These are phyloP conservation scores for Akanthomyces lecanii DNA, from an alignment of 2,329 filamentous ascomycete species.

Conservation along the genomic window DNA sequence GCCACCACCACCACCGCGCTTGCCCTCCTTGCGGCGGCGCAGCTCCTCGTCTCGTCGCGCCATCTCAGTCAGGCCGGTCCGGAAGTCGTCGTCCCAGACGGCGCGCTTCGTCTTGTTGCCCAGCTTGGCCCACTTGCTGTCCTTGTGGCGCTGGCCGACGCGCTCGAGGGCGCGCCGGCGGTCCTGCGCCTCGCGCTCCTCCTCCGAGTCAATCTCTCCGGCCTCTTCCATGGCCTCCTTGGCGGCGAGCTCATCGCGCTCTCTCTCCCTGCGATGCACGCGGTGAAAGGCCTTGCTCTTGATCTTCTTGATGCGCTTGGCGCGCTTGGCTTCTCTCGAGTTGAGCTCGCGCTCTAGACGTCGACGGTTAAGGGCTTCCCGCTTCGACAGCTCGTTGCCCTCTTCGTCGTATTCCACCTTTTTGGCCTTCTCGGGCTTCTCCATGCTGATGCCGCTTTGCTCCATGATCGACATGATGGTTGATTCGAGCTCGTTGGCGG, in stretches of 20 bases:
- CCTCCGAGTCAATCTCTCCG: constrained; percentile 60
- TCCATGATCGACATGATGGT: constrained; percentile 86
- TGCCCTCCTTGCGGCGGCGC: constrained; percentile 72
- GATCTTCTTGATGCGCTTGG: constrained; percentile 96
- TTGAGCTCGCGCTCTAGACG: constrained; percentile 78
- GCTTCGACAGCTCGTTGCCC: constrained; percentile 66
- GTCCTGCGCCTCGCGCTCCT: constrained; percentile 61
- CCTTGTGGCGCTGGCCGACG: constrained; percentile 78
- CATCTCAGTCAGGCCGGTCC: constrained; percentile 73
- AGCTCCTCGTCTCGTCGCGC: constrained; percentile 79
- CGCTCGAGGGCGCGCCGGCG: constrained; percentile 75
- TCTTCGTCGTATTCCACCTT: constrained; percentile 65
- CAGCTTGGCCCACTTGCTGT: constrained; percentile 90
- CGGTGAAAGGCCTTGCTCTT: constrained; percentile 95
- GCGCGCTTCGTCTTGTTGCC: constrained; percentile 73
- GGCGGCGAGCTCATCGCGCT: constrained; percentile 50
- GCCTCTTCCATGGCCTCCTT: constrained; percentile 51
- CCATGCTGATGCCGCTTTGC: constrained; percentile 71
- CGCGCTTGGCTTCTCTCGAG: constrained; percentile 81
- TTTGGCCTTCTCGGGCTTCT: constrained; percentile 41
- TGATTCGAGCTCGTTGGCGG: constrained; percentile 76
- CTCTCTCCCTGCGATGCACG: constrained; percentile 74
- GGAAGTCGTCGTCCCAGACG: constrained; percentile 85
- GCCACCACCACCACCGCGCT: constrained; percentile 40
- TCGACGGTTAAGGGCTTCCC: constrained; percentile 67